Base-by-base conservation (phyloP, 2,329 filamentous ascomycete genomes). In the Nothophoma quercina region DNA sequence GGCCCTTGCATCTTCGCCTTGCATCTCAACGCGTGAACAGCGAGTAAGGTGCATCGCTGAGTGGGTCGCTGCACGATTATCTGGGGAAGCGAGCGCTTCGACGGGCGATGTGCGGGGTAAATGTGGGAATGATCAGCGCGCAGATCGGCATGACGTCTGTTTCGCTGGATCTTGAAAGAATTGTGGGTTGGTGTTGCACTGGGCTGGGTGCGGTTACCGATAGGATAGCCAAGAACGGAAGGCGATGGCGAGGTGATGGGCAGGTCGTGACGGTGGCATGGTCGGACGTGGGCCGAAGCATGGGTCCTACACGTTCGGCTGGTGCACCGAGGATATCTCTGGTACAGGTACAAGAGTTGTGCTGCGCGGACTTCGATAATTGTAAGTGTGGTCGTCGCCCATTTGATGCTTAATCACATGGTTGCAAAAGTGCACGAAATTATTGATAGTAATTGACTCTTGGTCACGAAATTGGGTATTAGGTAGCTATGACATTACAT, bases 31-130 rank as follows among this genome's bases (percentile, higher is more conserved):
- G 36, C 45, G 34, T 15, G 29, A 44, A 49, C 49, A 41, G 32
- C 42, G 36, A 42, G 30, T 42, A 25, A 26, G 25, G 33, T 12
- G 19, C 13, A 13, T 34, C 45, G 51, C 35, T 39, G 48, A 40
- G 50, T 47, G 53, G 53, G 43, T 29, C 38, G 8, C 34, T 6
- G 35, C 26, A 34, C 28, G 40, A 29, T 36, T 19, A 13, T 62
- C 57, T 60, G 60, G 60, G 59, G 56, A 56, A 57, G 21, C 22
- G 39, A 45, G 51, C 41, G 47, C 18, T 18, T 23, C 12, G 30
- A 23, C 26, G 21, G 30, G 26, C 15, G 26, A 45, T 43, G 46
- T 60, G 60, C 61, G 63, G 63, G 60, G 63, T 65, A 64, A 53
- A 36, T 33, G 15, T 30, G 41, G 46, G 32, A 32, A 40, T 29